Percentiles rank a stretch among this genome's conserved stretches.
Conservation (phyloP, 371 early-diverging fungal genomes). For the Saksenaea vasiformis region DNA sequence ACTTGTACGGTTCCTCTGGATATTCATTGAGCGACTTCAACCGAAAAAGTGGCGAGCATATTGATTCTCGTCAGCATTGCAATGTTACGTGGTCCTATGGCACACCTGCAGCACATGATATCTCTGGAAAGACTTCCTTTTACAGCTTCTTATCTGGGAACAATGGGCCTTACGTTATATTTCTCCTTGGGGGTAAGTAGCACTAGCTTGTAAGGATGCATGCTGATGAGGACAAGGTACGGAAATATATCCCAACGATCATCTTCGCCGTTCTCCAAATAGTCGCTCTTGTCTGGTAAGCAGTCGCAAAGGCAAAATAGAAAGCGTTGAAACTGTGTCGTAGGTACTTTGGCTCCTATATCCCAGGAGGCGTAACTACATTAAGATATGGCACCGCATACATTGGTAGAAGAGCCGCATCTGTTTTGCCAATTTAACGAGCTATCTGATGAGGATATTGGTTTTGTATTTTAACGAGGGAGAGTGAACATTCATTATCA, state of each 20-base stretch:
- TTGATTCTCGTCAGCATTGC: slow-evolving; percentile 59
- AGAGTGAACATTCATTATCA: no score
- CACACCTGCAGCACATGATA: slow-evolving; percentile 62
- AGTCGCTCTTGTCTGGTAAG: slow-evolving; percentile 62
- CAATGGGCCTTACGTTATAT: slow-evolving; percentile 63
- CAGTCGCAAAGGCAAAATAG: neutral
- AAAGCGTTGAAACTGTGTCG: neutral
- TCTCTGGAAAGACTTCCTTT: slow-evolving; percentile 62
- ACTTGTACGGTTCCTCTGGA: neutral
- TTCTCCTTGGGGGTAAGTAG: slow-evolving; percentile 57
- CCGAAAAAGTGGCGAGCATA: slow-evolving; percentile 42
- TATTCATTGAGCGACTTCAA: neutral
- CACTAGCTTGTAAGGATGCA: no score
- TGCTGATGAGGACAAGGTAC: slow-evolving; percentile 28
- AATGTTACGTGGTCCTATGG: slow-evolving; percentile 62
- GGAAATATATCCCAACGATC: slow-evolving; percentile 54
- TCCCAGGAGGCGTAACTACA: slow-evolving; percentile 54
- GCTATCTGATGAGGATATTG: neutral
- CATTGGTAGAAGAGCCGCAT: slow-evolving; percentile 49
- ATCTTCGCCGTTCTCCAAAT: slow-evolving; percentile 61
- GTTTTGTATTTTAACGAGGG: neutral
- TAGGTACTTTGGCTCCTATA: slow-evolving; percentile 57
- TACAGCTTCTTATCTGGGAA: slow-evolving; percentile 60
- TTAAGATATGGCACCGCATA: slow-evolving; percentile 49
- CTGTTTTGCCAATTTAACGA: slow-evolving; percentile 46